These are phyloP conservation scores for Salix arbutifolia DNA, from an alignment of 345 rosid species.

Conservation along the genomic window DNA sequence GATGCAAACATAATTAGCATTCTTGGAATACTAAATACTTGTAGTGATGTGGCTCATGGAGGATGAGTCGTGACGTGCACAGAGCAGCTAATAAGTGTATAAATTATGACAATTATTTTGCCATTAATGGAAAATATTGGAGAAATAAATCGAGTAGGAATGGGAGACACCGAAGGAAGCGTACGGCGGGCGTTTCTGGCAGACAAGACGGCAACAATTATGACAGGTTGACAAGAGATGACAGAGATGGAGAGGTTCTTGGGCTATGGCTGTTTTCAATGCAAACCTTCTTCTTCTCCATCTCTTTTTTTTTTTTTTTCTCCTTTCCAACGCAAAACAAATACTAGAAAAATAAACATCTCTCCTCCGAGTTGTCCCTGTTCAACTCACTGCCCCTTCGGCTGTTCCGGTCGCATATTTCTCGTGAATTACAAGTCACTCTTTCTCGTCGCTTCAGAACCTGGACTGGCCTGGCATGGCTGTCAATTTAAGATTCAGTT, in stretches of 20 bases:
- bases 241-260: not conserved
- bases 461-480: too few relatives aligned
- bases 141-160: not conserved
- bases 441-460: too few relatives aligned
- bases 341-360: not conserved
- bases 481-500: too few relatives aligned
- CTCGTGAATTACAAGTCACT: too few relatives aligned
- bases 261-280: not conserved
- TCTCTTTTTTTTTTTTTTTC: not conserved
- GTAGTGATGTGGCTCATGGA: not conserved
- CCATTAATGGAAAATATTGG: not conserved
- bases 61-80: not conserved
- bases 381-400: too few relatives aligned
- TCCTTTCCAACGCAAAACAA: not conserved
- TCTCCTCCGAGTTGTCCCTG: not conserved
- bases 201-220: conserved; percentile 6
- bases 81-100: not conserved
- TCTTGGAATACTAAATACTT: too few relatives aligned
- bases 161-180: conserved; percentile 7
- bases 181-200: conserved; percentile 16
- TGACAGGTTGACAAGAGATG: conserved; percentile 3
- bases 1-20: too few relatives aligned
- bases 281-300: not conserved
- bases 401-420: too few relatives aligned
- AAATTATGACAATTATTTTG: not conserved